A percentile compares a stretch with the other conserved stretches of the same genome.
phyloP scores from a whole-genome alignment of 768 basidiomycete genomes.

The Leccinum aurantiacum region DNA sequence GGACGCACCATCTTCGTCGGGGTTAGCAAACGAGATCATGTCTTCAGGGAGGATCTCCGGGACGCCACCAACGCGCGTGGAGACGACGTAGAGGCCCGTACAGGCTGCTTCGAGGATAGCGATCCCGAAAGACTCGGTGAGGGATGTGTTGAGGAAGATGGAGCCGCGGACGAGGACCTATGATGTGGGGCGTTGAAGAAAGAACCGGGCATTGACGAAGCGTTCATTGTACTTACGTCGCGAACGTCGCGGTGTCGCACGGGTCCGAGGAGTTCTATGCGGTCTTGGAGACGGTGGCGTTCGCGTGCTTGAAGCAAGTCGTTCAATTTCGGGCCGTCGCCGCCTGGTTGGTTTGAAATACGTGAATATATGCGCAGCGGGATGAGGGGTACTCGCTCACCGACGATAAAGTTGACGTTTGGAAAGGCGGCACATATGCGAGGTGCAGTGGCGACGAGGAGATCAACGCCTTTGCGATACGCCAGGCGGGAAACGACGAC shows the following conservation, averaged over 20 bases:
- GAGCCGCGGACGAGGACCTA: constrained; percentile 85
- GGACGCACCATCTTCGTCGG: constrained; percentile 85
- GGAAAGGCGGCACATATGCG: constrained; percentile 84
- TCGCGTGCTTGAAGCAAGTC: constrained; percentile 96
- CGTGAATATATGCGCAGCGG: not conserved
- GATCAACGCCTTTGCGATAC: constrained; percentile 95
- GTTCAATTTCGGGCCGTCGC: constrained; percentile 93
- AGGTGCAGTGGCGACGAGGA: constrained; percentile 90
- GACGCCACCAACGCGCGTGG: constrained; percentile 92
- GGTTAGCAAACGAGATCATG: constrained; percentile 93
- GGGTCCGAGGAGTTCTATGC: constrained; percentile 85
- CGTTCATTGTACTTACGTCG: constrained; percentile 46
- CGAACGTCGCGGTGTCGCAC: constrained; percentile 82
- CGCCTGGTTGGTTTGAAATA: constrained; percentile 51
- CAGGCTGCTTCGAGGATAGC: constrained; percentile 97
- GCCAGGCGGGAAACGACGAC: constrained; percentile 88
- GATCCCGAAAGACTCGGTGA: constrained; percentile 96
- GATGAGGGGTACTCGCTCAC: constrained; percentile 34
- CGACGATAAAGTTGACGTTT: constrained; percentile 85
- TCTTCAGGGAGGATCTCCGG: constrained; percentile 92
- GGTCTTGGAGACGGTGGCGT: constrained; percentile 83
- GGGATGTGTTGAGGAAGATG: constrained; percentile 92
- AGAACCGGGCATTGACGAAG: rapidly evolving
- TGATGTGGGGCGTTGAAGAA: not conserved
- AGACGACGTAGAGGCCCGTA: constrained; percentile 90